Evolutionary conservation across 2,329 filamentous ascomycete species (phyloP), one percentile per base, ranked within the genome.

Genomic region (Xylaria sp.): DNA sequence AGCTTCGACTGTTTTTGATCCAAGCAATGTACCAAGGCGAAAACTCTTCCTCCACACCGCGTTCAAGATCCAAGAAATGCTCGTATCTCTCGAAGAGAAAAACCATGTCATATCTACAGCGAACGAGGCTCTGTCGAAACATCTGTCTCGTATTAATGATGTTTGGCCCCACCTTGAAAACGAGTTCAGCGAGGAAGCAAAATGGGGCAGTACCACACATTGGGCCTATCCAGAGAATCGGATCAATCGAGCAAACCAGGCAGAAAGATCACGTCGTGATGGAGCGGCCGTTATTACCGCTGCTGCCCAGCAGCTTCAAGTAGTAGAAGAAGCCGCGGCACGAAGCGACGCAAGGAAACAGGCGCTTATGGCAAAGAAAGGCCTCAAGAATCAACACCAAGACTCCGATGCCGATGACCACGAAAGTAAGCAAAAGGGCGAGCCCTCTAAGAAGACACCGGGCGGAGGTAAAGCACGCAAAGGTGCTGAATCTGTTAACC

Each of bases 171-270:
- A 94, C 79, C 88, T 98, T 64, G 91, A 96, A 70, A 84, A 86
- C 66, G 96, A 99, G 79, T 93, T 99, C 76, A 97, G 93, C 79
- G 94, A 97, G 68, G 94, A 98, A 80, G 93, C 96, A 61, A 93
- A 96, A 79, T 90, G 94, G 82, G 96, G 96, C 58, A 98, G 94
- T 80, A 87, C 89, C 66, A 92, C 89, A 59, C 96, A 99, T 79
- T 99, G 96, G 96, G 96, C 95, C 55, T 98, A 98, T 78, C 92
- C 92, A 22, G 92, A 95, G 73, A 93, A 93, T 75, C 91, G 95
- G 71, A 86, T 89, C 38, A 82, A 82, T 38, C 86, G 86, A 73
- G 82, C 85, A n/a, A 89, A 87, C 27, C 85, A 89, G 50, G 88
- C 89, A 36, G 92, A 96, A 77, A 86, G 91, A 29, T 90, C 91